Conservation (phyloP, 106 monocot genomes). For the Dioscorea dumetorum region DNA sequence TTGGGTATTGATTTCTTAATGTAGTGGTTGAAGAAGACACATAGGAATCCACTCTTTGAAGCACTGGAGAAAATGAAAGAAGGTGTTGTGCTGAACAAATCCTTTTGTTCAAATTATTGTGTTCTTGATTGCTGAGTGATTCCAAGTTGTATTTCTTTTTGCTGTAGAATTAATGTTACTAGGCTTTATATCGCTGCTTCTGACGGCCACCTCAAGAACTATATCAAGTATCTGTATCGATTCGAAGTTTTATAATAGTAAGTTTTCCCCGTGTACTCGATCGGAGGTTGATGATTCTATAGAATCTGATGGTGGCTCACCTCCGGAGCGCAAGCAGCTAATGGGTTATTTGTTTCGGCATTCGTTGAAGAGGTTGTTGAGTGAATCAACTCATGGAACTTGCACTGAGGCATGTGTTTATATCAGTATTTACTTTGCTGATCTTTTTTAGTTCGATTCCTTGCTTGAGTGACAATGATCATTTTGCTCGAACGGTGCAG, state of each 20-base stretch:
- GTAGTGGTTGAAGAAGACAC: conserved; percentile 96
- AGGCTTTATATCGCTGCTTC: conserved; percentile 87
- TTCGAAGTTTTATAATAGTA: conserved; percentile 75
- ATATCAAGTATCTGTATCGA: conserved; percentile 87
- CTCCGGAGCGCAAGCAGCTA: conserved; percentile 18
- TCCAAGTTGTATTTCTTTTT: conserved; percentile 7
- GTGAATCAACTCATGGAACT: conserved; percentile 20
- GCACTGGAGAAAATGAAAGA: conserved; percentile 99
- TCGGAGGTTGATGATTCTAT: conserved; percentile 41
- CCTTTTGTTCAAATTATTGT: background rate
- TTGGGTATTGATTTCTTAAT: conserved; percentile 9
- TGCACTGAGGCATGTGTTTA: conserved; percentile 57
- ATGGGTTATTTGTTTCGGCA: conserved; percentile 26
- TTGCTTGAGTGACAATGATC: no score
- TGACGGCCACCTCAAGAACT: conserved; percentile 83
- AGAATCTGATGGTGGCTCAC: conserved; percentile 19
- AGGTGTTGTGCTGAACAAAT: conserved; percentile 33
- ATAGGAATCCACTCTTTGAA: conserved; percentile 78
- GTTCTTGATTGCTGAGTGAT: background rate
- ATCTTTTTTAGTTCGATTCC: no score
- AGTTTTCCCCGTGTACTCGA: conserved; percentile 74
- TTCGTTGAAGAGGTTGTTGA: conserved; percentile 37
- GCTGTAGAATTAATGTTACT: conserved; percentile 89
- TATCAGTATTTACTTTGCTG: no score
- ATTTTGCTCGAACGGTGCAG: conserved; percentile 21